A percentile compares a stretch with the other conserved stretches of the same genome.
Conservation (phyloP, 2,329 filamentous ascomycete genomes). For the Cryphonectria parasitica region DNA sequence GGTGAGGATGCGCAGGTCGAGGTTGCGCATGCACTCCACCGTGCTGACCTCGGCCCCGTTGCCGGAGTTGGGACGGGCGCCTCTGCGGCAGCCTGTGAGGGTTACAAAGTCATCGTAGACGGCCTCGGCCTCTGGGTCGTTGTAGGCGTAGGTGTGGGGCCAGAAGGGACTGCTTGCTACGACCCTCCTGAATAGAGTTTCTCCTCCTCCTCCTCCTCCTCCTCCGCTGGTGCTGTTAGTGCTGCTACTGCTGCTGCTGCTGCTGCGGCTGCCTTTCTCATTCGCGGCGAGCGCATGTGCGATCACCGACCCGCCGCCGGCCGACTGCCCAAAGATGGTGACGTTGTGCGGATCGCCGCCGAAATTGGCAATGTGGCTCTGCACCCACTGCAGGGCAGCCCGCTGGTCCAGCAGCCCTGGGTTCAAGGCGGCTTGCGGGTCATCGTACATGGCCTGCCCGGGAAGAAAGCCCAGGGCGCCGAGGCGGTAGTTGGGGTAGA, state of each 20-base stretch:
- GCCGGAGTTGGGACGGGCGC: neutral
- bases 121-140: slow-evolving; percentile 5
- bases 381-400: slow-evolving; percentile 61
- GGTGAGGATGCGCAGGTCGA: neutral
- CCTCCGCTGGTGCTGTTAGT: too few relatives aligned
- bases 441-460: slow-evolving; percentile 47
- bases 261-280: neutral
- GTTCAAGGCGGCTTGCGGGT: slow-evolving; percentile 61
- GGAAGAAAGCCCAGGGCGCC: slow-evolving; percentile 71
- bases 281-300: neutral
- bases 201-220: neutral
- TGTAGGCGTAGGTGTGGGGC: slow-evolving; percentile 3
- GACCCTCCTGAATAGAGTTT: neutral
- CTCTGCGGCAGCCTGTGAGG: neutral
- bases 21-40: slow-evolving; percentile 4
- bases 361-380: slow-evolving; percentile 60
- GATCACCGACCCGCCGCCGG: slow-evolving; percentile 46
- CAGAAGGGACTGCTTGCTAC: slow-evolving; percentile 13
- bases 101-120: neutral
- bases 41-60: neutral
- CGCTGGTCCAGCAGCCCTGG: slow-evolving; percentile 67
- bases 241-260: too few relatives aligned
- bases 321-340: slow-evolving; percentile 64
- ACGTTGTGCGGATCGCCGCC: slow-evolving; percentile 62
- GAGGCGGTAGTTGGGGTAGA: slow-evolving; percentile 58